Evolutionary conservation across 2,329 filamentous ascomycete genomes (phyloP), one percentile per base, ranked within the genome.

Genomic region (Ramularia collo-cygni): DNA sequence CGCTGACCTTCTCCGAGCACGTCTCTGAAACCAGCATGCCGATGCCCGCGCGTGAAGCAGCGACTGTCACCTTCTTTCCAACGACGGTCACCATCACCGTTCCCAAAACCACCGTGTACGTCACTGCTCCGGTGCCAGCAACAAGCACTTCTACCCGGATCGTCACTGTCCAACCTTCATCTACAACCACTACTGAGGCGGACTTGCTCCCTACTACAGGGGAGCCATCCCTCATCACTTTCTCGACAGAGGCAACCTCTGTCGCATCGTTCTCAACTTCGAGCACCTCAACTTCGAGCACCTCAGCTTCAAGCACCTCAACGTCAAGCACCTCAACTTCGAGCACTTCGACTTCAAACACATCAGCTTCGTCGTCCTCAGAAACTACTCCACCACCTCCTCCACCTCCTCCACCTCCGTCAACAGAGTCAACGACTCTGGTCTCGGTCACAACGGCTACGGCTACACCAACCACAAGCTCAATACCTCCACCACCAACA

Each of bases 41-140:
- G 18, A 8, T 40, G 9, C 21, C 13, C 10, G 28, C 31, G 4
- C 38, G 38, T 4, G 24, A 17, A 17, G 18, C 14, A 9, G 21
- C 27, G 15, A 40, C 38, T 19, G 34, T 24, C 12, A 32, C 29
- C 6, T 26, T 24, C 15, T 15, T 21, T 10, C 38, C 30, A 13
- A n/a, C 16, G 24, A 24, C 21, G 21, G 21, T 24, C 6, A 10
- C 10, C 6, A 24, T 24, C 10, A 24, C 21, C 10, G 21, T 24
- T 10, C 21, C 21, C 8, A 40, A 30, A 13, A 34, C 24, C 4
- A 40, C 31, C 24, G 31, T 40, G 18, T 31, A 21, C 38, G 14
- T 35, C 14, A 28, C 31, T 19, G 18, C 32, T 8, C 26, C 21
- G 21, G 6, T 10, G 21, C 21, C 31, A 13, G 19, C 38, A 4